Base-by-base conservation (phyloP, 2,329 filamentous ascomycete species). In the Apiospora aurea region DNA sequence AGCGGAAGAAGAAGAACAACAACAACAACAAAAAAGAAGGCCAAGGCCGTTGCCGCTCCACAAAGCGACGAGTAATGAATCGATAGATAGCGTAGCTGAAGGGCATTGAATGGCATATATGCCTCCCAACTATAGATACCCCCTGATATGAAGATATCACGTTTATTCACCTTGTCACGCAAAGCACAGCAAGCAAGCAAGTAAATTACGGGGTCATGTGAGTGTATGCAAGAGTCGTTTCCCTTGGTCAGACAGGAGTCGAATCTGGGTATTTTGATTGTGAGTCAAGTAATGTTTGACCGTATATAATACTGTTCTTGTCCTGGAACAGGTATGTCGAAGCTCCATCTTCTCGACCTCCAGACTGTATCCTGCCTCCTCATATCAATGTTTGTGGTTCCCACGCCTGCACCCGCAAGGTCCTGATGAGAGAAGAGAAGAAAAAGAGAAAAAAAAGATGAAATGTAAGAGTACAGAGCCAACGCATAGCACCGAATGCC, bases 1-100 rank as follows among this genome's bases (percentile, higher is more conserved):
- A 76, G 71, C 75, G 75, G 43, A 80, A 78, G 73, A 80, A 74
- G 73, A 80, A 77, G 72, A 69, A 69, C 21, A 69, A 69, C 34
- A 69, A n/a, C n/a, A n/a, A n/a, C n/a, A n/a, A n/a, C n/a, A n/a
- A n/a, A n/a, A n/a, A n/a, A 69, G 49, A 69, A 57, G 68, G 10
- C 21, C 34, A 43, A 51, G 47, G 66, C 46, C 21, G 34, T 34
- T n/a, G 11, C 34, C 41, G 57, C 34, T 43, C 46, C 46, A 1
- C n/a, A 10, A 44, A 29, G 34, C 68, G n/a, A 51, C 14, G 7
- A 21, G 7, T 41, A 13, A 69, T 18, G 47, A 18, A 29, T 11
- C 14, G 21, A 47, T 29, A 8, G 18, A 67, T 13, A n/a, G 21
- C 24, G 38, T 41, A 24, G 2, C 34, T 41, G 18, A n/a, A 41